Base-by-base conservation (phyloP, 768 basidiomycete species). In the Polyporus arcularius region DNA sequence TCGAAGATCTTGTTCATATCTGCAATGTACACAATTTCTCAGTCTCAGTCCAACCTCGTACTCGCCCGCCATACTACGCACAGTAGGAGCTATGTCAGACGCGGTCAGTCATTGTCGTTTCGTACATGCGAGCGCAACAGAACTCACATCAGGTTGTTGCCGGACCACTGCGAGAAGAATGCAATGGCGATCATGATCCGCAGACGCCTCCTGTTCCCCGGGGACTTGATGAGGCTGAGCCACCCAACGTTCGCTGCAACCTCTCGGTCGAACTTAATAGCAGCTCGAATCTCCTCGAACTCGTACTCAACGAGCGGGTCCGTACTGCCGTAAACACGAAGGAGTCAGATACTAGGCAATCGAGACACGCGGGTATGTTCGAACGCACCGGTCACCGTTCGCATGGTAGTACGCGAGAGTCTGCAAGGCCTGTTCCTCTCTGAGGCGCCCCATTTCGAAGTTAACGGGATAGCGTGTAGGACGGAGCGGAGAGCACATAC, bases 211-310 rank as follows among this genome's bases (percentile, higher is more conserved):
- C 79, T 73, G 71, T 87, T 87, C 9, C 84, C 86, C 4, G 71
- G 73, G 11, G 75, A 81, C 68, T 72, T 79, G 69, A 85, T 52
- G 67, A 94, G 80, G 45, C 64, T 74, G 35, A 65, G 42, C 80
- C 79, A 86, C 21, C 80, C 79, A 18, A 81, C 72, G 40, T 77
- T 67, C 10, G 74, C 60, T 28, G 76, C 74, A n/a, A 78, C 73
- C 32, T 64, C 63, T 9, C 46, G 30, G 53, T 64, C 63, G 38
- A 64, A 64, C 46, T 38, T 31, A 41, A 81, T 70, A 6, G 84
- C 84, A 28, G 82, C 78, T 68, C 83, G 85, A 74, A 89, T 88
- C 71, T 88, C 86, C 63, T 82, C 78, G 63, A 83, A 86, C 68
- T 86, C 85, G 67, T 81, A 85, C 63, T 81, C 76, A 1, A 87